A percentile compares a stretch with the other conserved stretches of the same genome.
These are phyloP conservation scores for Rubia tinctorum DNA, from an alignment of 305 asterid genomes.

Conservation along the genomic window DNA sequence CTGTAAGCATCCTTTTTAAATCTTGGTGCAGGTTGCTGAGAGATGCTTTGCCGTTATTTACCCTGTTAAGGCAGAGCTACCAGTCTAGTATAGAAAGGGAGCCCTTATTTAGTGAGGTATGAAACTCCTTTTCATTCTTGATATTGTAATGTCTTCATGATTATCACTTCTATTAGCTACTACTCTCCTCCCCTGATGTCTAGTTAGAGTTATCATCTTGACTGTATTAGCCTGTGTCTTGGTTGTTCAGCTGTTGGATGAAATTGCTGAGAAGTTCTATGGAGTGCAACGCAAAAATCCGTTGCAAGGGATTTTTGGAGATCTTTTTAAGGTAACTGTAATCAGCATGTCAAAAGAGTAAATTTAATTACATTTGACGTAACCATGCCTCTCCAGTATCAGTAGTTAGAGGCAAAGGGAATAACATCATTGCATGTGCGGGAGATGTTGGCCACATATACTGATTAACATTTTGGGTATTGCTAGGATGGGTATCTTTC, in stretches of 20 bases:
- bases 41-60: conserved; percentile 90
- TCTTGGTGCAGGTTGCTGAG: conserved; percentile 71
- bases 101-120: conserved; percentile 64
- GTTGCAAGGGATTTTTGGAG: conserved; percentile 97
- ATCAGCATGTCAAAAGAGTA: background rate
- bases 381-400: background rate
- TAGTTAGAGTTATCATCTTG: conserved; percentile 4
- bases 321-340: conserved; percentile 71
- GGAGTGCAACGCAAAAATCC: conserved; percentile 74
- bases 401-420: background rate
- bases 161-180: background rate
- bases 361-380: background rate
- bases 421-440: background rate
- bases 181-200: background rate
- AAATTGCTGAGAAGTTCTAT: conserved; percentile 78
- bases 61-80: conserved; percentile 75
- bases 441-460: background rate
- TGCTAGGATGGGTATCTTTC: background rate
- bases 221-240: conserved; percentile 3
- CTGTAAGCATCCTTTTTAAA: conserved; percentile 16
- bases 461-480: conserved; percentile 4
- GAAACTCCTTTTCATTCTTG: background rate
- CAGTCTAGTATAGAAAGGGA: conserved; percentile 65
- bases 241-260: conserved; percentile 73
- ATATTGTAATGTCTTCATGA: background rate